Conservation (phyloP, 345 rosid species). For the Kandelia obovata region DNA sequence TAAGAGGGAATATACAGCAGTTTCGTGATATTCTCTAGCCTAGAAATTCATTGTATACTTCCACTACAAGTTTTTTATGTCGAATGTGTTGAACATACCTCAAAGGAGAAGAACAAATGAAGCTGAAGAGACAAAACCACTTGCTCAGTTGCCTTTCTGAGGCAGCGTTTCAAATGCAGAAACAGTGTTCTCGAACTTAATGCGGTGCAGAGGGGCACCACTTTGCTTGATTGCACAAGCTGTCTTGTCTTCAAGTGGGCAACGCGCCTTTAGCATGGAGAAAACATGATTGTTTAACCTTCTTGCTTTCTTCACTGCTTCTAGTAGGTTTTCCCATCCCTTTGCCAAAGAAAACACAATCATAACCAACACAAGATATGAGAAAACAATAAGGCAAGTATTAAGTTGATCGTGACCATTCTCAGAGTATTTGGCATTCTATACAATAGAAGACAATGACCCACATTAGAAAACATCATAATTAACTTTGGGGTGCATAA, state of each 20-base stretch:
- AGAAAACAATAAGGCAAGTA: neutral
- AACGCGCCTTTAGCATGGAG: constrained; percentile 95
- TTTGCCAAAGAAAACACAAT: constrained; percentile 15
- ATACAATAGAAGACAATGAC: no score
- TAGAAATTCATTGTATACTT: no score
- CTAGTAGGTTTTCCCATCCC: constrained; percentile 91
- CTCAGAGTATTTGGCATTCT: no score
- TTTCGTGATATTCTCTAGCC: no score
- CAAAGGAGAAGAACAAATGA: constrained; percentile 1
- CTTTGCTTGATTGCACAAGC: constrained; percentile 98
- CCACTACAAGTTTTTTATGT: neutral
- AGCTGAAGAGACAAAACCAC: constrained; percentile 1
- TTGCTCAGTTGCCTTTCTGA: constrained; percentile 63
- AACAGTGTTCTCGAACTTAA: constrained; percentile 88
- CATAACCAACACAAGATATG: neutral
- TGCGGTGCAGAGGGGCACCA: constrained; percentile 86
- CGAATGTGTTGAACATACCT: neutral
- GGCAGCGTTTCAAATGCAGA: constrained; percentile 97
- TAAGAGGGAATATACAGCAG: no score
- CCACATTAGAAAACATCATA: no score
- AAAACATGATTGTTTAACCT: constrained; percentile 94
- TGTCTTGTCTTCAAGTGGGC: constrained; percentile 92
- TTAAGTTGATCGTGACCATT: no score
- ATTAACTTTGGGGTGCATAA: no score
- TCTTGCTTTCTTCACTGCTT: constrained; percentile 97